Evolutionary conservation across 805 yeast genomes (phyloP).

Genomic region (Candida coquimbonensis): DNA sequence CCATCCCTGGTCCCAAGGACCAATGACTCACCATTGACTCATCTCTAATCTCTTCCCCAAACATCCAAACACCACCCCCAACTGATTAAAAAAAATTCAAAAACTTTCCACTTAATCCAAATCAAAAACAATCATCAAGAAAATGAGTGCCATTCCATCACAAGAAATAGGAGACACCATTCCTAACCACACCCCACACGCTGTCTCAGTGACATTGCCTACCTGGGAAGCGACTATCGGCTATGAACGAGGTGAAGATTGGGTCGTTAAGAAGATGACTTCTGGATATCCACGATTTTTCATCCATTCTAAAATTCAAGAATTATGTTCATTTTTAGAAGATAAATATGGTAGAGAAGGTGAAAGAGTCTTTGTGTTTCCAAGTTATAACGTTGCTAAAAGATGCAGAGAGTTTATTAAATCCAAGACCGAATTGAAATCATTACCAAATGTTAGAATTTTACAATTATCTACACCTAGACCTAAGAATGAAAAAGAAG

Average conservation of each 20-base stretch:
- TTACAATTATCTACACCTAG: conserved; percentile 67
- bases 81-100: too few relatives aligned
- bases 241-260: conserved; percentile 82
- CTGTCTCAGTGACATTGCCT: conserved; percentile 91
- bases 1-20: too few relatives aligned
- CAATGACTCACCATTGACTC: too few relatives aligned
- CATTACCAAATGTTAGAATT: conserved; percentile 43
- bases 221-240: conserved; percentile 93
- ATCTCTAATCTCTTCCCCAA: too few relatives aligned
- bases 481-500: conserved; percentile 55
- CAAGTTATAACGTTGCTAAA: conserved; percentile 72
- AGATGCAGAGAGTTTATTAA: conserved; percentile 77
- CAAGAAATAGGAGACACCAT: conserved; percentile 68
- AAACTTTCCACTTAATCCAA: too few relatives aligned
- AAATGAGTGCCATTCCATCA: conserved; percentile 13
- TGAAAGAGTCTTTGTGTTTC: conserved; percentile 70
- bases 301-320: conserved; percentile 56
- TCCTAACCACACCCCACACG: conserved; percentile 86
- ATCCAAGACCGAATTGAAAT: conserved; percentile 23
- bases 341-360: conserved; percentile 72
- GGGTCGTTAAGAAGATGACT: conserved; percentile 70
- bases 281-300: conserved; percentile 89
- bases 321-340: conserved; percentile 47
- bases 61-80: too few relatives aligned
- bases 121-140: too few relatives aligned